These are phyloP conservation scores for Diaporthe vaccinii DNA, from an alignment of 2,329 filamentous ascomycete genomes.

Conservation along the genomic window DNA sequence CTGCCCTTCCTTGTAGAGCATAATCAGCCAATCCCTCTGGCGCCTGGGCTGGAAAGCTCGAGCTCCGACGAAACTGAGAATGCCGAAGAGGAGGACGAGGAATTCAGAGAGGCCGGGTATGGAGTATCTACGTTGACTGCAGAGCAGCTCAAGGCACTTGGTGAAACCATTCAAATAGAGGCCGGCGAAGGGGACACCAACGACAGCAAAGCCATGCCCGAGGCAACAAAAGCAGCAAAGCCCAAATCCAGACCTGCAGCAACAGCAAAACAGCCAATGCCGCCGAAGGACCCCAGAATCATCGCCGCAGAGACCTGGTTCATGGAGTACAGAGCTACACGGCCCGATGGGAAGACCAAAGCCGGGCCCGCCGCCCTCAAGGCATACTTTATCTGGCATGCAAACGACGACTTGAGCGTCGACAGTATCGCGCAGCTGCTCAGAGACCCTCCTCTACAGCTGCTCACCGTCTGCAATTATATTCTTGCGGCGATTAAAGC, in stretches of 20 bases:
- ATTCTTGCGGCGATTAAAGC: conserved; percentile 68
- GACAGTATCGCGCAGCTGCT: conserved; percentile 66
- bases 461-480: conserved; percentile 68
- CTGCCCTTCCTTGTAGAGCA: conserved; percentile 78
- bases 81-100: conserved; percentile 47
- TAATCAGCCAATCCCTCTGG: conserved; percentile 71
- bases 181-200: conserved; percentile 4
- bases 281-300: conserved; percentile 57
- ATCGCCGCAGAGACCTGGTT: conserved; percentile 58
- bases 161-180: neutral
- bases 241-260: conserved; percentile 31
- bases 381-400: conserved; percentile 75
- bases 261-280: conserved; percentile 30
- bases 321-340: conserved; percentile 52
- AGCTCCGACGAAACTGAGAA: conserved; percentile 49
- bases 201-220: neutral
- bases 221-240: conserved; percentile 35
- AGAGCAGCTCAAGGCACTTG: neutral
- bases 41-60: conserved; percentile 55
- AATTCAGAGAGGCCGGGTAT: conserved; percentile 30
- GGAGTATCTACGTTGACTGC: neutral
- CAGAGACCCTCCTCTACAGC: conserved; percentile 71
- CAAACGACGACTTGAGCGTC: conserved; percentile 62
- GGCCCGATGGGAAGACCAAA: conserved; percentile 41
- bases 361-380: conserved; percentile 58